Evolutionary conservation across 2,329 filamentous ascomycete genomes (phyloP), one percentile per base, ranked within the genome.

Genomic region (Alternaria sp.): DNA sequence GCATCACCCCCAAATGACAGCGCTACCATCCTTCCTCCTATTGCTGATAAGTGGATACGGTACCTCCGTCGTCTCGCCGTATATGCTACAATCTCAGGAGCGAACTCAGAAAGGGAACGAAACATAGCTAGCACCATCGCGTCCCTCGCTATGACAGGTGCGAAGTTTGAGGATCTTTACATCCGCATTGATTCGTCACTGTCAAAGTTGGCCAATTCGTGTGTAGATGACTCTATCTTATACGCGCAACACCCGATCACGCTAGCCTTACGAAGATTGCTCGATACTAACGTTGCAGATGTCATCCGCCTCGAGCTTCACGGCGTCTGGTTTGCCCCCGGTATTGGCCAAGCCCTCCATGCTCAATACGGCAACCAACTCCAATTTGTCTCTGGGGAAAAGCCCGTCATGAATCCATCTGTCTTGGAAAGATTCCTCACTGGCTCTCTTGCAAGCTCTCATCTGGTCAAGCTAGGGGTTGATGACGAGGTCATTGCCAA

Each of bases 181-280:
- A 51, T 69, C 38, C 10, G 25, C 32, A 60, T 71, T 25, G 36
- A 55, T 9, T 62, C 65, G 10, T 52, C 57, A 4, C 44, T 69
- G 3, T 68, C 66, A 4, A 51, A 41, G 20, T 50, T 66, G 7
- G 40, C 68, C 22, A 71, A 66, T 34, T 48, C 48, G 9, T 60
- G 60, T 34, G 60, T 68, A 7, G 67, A 71, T 22, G 70, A 72
- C 27, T 63, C 67, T 2, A 40, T 68, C 27, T 28, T 72, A 32
- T 54, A 57, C 12, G n/a, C 20, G 16, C 12, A 36, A 18, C 66
- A 70, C 46, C 63, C 67, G 5, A 65, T 72, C 44, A 64, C 61
- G 8, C 16, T 51, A 11, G 63, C 67, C 2, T 43, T 72, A 6
- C 49, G 28, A 5, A 46, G 32, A 6, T 22, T 71, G 8, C 59